A percentile compares a stretch with the other conserved stretches of the same genome.
These are phyloP conservation scores for Colletotrichum tropicale DNA, from an alignment of 2,329 filamentous ascomycete species.

Conservation along the genomic window DNA sequence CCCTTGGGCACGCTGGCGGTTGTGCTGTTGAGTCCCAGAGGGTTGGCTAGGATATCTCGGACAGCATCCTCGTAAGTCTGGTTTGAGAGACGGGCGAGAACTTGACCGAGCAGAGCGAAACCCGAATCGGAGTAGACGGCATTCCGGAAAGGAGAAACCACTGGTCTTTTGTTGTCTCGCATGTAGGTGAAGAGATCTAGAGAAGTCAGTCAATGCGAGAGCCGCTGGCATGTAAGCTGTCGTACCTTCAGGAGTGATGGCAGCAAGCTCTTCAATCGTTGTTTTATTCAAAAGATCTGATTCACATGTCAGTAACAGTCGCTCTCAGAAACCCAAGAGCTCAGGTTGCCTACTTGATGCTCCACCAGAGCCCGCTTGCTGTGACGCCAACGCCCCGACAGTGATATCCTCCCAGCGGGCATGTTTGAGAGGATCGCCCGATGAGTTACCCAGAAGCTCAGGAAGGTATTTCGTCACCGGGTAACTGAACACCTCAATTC, in stretches of 20 bases:
- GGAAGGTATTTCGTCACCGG: constrained; percentile 30
- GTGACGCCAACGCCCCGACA: constrained; percentile 24
- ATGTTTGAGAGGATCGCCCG: neutral
- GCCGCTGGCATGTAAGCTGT: neutral
- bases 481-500: constrained; percentile 23
- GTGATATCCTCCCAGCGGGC: constrained; percentile 25
- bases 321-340: neutral
- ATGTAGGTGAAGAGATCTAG: neutral
- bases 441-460: constrained; percentile 22
- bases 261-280: neutral
- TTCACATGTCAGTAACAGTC: neutral
- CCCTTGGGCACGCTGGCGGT: neutral
- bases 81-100: neutral
- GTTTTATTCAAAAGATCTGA: neutral
- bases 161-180: neutral
- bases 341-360: neutral
- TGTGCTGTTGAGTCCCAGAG: constrained; percentile 2
- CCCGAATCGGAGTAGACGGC: constrained; percentile 4
- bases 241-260: neutral
- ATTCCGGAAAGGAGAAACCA: neutral
- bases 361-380: constrained; percentile 22
- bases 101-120: neutral
- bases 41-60: neutral
- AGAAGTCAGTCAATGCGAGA: neutral
- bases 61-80: neutral